Percentiles rank a stretch among this genome's conserved stretches.
Evolutionary conservation across 2,329 filamentous ascomycete genomes (phyloP).

Genomic region (Coniochaeta sp.): DNA sequence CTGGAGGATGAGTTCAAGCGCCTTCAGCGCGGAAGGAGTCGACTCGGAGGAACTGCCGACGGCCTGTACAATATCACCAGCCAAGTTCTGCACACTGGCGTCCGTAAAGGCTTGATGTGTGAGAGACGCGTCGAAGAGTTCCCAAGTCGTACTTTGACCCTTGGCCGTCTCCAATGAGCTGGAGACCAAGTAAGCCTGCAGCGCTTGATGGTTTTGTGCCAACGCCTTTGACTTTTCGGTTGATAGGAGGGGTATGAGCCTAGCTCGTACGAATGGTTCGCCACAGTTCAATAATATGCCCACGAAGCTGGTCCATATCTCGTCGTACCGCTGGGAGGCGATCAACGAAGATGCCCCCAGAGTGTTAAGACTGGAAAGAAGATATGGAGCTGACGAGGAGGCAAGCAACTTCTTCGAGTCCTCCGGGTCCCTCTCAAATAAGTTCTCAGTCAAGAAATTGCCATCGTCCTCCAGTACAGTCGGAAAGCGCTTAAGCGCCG

Average conservation of each 20-base stretch:
- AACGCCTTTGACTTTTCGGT: conserved; percentile 30
- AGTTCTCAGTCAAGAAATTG: conserved; percentile 29
- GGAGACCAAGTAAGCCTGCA: conserved; percentile 42
- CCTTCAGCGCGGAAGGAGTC: conserved; percentile 28
- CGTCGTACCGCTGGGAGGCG: conserved; percentile 28
- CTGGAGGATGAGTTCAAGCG: conserved; percentile 40
- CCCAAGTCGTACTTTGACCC: conserved; percentile 27
- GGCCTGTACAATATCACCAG: conserved; percentile 18
- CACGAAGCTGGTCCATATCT: conserved; percentile 38
- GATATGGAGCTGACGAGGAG: conserved; percentile 60
- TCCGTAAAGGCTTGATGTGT: conserved; percentile 32
- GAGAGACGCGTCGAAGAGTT: conserved; percentile 41
- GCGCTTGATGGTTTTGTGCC: conserved; percentile 26
- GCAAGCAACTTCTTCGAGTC: conserved; percentile 52
- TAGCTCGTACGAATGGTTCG: conserved; percentile 20
- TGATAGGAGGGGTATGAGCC: conserved; percentile 40
- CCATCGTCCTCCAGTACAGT: conserved; percentile 30
- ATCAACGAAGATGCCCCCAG: conserved; percentile 37
- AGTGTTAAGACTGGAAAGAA: conserved; percentile 59
- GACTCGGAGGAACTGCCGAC: conserved; percentile 12
- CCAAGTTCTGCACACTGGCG: conserved; percentile 20
- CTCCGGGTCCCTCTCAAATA: conserved; percentile 41
- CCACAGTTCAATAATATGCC: conserved; percentile 29
- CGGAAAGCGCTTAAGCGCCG: conserved; percentile 31
- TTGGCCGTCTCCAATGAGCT: conserved; percentile 31